A percentile compares a stretch with the other conserved stretches of the same genome.
phyloP scores from a whole-genome alignment of 441 rosid genomes.

The Adansonia grandidieri region DNA sequence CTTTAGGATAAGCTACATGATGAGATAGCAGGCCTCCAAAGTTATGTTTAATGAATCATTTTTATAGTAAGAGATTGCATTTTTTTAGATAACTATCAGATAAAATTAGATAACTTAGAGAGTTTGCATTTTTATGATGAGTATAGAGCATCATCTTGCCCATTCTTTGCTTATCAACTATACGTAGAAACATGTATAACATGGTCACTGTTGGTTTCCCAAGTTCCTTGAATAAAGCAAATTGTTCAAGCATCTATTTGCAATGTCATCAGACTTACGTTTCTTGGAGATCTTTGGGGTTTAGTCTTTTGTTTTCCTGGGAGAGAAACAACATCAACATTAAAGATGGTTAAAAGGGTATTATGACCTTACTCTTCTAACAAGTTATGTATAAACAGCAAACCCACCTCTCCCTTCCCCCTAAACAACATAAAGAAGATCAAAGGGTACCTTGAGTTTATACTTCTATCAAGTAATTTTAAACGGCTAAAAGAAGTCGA shows the following conservation, averaged over 20 bases:
- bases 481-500: background rate
- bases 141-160: background rate
- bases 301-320: background rate
- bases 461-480: background rate
- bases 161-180: background rate
- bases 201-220: background rate
- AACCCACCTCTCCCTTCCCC: background rate
- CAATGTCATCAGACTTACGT: background rate
- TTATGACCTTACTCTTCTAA: background rate
- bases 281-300: background rate
- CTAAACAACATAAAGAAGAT: background rate
- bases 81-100: too few species aligned
- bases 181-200: background rate
- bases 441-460: background rate
- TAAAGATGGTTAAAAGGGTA: background rate
- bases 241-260: background rate
- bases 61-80: background rate
- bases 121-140: background rate
- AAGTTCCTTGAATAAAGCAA: background rate
- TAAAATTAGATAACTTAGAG: too few species aligned
- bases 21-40: background rate
- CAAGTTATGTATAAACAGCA: background rate
- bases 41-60: background rate
- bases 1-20: background rate
- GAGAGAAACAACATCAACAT: background rate